A percentile compares a stretch with the other conserved stretches of the same genome.
Evolutionary conservation across 768 basidiomycete species (phyloP).

Genomic region (Gloeophyllum trabeum): DNA sequence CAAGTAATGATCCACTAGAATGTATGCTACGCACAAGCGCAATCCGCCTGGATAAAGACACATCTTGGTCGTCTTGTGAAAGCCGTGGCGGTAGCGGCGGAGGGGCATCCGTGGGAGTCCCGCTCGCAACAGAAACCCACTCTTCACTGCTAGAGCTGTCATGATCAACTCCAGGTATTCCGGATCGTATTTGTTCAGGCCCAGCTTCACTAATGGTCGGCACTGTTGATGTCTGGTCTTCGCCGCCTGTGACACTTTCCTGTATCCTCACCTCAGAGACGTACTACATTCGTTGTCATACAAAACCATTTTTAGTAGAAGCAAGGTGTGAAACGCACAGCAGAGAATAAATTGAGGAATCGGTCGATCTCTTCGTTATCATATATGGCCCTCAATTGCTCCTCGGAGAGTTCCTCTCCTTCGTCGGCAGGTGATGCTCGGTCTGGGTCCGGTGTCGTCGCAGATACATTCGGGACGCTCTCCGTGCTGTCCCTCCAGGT

Average conservation of each 20-base stretch:
- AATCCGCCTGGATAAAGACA: conserved; percentile 11
- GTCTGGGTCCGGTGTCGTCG: too few relatives aligned
- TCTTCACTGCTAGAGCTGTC: background rate
- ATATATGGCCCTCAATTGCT: conserved; percentile 43
- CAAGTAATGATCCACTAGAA: background rate
- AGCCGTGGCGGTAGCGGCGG: conserved; percentile 5
- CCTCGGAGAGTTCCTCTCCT: conserved; percentile 34
- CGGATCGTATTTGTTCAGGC: background rate
- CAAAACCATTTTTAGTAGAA: background rate
- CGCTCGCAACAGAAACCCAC: background rate
- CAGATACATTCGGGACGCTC: too few relatives aligned
- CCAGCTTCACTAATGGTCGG: background rate
- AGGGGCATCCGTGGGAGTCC: background rate
- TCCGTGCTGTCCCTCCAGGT: too few relatives aligned
- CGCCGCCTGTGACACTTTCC: background rate
- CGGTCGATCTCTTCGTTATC: conserved; percentile 55
- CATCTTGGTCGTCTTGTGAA: conserved; percentile 14
- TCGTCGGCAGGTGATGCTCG: too few relatives aligned
- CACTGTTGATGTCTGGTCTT: background rate
- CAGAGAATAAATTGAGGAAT: conserved; percentile 49
- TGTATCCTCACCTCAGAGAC: conserved; percentile 43
- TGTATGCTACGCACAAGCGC: conserved; percentile 6
- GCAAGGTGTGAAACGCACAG: conserved; percentile 24
- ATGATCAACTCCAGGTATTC: background rate
- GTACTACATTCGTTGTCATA: conserved; percentile 25